Conservation (phyloP, 2,329 filamentous ascomycete genomes). For the Pezicula rhizophila region DNA sequence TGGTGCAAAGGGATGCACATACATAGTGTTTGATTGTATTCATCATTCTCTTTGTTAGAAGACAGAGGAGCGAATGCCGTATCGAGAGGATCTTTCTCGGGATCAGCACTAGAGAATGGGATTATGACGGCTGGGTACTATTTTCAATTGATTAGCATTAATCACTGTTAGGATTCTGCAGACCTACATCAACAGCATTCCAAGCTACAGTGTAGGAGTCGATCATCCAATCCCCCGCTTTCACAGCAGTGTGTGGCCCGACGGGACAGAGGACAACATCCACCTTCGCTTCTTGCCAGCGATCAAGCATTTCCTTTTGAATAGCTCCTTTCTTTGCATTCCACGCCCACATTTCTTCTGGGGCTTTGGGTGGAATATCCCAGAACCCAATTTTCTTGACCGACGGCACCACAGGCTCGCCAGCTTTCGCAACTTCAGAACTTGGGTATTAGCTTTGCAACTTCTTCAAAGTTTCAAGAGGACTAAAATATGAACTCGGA, state of each 20-base stretch:
- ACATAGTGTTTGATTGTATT: conserved; percentile 26
- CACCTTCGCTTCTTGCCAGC: conserved; percentile 27
- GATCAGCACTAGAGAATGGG: conserved; percentile 26
- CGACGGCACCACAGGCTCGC: conserved; percentile 28
- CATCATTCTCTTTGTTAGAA: conserved; percentile 17
- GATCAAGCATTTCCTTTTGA: conserved; percentile 31
- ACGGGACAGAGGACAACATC: conserved; percentile 25
- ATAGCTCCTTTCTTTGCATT: conserved; percentile 27
- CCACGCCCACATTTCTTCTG: conserved; percentile 29
- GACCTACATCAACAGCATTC: conserved; percentile 29
- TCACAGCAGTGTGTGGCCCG: conserved; percentile 27
- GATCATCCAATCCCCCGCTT: conserved; percentile 28
- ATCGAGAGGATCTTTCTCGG: conserved; percentile 24
- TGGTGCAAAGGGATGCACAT: conserved; percentile 2
- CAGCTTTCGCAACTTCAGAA: conserved; percentile 18
- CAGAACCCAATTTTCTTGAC: conserved; percentile 30
- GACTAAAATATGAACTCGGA: no score
- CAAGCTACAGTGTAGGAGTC: conserved; percentile 31
- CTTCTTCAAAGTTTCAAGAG: no score
- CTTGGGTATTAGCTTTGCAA: no score
- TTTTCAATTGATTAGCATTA: background rate
- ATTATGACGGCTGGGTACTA: conserved; percentile 29
- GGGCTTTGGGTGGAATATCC: conserved; percentile 26
- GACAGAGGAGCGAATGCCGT: conserved; percentile 18
- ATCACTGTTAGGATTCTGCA: background rate